Conservation (phyloP, 2,329 filamentous ascomycete species). For the Botryotinia narcissicola region DNA sequence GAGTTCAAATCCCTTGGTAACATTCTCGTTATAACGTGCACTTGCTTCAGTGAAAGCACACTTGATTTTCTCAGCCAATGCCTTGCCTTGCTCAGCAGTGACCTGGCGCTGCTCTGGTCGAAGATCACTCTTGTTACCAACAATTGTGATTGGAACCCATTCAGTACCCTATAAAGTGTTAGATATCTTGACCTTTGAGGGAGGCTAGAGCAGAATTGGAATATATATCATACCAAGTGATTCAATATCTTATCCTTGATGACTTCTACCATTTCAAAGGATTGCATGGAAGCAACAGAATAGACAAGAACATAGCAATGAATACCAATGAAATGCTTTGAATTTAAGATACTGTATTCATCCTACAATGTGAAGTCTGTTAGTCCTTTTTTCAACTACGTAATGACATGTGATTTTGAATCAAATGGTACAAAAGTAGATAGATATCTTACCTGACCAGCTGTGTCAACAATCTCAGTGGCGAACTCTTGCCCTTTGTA, state of each 20-base stretch:
- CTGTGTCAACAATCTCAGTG: conserved; percentile 97
- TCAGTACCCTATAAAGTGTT: conserved; percentile 70
- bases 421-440: neutral
- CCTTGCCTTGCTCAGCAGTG: conserved; percentile 77
- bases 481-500: conserved; percentile 90
- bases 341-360: conserved; percentile 97
- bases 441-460: conserved; percentile 68
- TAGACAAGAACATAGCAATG: conserved; percentile 99
- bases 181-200: conserved; percentile 16
- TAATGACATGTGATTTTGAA: conserved; percentile 21
- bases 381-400: neutral
- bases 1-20: conserved; percentile 86
- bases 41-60: conserved; percentile 95
- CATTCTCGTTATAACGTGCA: conserved; percentile 91
- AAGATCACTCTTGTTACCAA: conserved; percentile 96
- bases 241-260: conserved; percentile 97
- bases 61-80: conserved; percentile 79
- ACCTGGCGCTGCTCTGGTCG: conserved; percentile 92
- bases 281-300: conserved; percentile 89
- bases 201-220: neutral
- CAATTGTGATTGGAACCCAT: conserved; percentile 87
- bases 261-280: conserved; percentile 95
- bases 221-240: conserved; percentile 66
- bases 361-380: conserved; percentile 55
- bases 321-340: conserved; percentile 98